phyloP scores from a whole-genome alignment of 805 yeast genomes.

The Zygosaccharomyces bisporus region DNA sequence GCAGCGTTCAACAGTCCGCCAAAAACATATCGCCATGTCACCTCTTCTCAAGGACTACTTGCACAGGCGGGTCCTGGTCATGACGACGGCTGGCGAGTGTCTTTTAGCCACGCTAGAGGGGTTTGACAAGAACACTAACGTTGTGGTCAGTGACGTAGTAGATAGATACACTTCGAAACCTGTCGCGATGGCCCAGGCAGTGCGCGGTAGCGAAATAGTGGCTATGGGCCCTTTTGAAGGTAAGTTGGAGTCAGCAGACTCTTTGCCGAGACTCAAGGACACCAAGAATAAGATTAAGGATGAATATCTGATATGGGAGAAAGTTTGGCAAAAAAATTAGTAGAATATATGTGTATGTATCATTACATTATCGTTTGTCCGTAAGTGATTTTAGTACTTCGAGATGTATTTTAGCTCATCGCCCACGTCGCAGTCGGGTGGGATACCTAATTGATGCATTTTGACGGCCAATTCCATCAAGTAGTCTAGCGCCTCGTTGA shows the following conservation, averaged over 20 bases:
- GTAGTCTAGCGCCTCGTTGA: conserved; percentile 91
- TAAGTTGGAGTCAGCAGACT: conserved; percentile 1
- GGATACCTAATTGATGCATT: conserved; percentile 69
- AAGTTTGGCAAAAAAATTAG: conserved; percentile 19
- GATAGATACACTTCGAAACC: conserved; percentile 44
- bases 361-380: background rate
- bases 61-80: conserved; percentile 48
- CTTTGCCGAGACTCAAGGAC: conserved; percentile 25
- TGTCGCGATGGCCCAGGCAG: conserved; percentile 19
- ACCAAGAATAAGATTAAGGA: conserved; percentile 26
- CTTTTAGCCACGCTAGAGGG: conserved; percentile 52
- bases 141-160: conserved; percentile 48
- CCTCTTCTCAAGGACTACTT: conserved; percentile 32
- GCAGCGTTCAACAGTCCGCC: background rate
- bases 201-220: conserved; percentile 36
- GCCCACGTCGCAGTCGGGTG: conserved; percentile 41
- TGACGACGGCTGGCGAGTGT: conserved; percentile 55
- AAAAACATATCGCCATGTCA: conserved; percentile 27
- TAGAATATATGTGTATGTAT: conserved; percentile 6
- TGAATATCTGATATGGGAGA: conserved; percentile 32
- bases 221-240: conserved; percentile 29
- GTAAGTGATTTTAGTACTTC: conserved; percentile 15
- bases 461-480: conserved; percentile 78
- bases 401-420: conserved; percentile 31
- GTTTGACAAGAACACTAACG: conserved; percentile 60